Conservation (phyloP, 495 filamentous ascomycete species). For the Physcia stellaris region DNA sequence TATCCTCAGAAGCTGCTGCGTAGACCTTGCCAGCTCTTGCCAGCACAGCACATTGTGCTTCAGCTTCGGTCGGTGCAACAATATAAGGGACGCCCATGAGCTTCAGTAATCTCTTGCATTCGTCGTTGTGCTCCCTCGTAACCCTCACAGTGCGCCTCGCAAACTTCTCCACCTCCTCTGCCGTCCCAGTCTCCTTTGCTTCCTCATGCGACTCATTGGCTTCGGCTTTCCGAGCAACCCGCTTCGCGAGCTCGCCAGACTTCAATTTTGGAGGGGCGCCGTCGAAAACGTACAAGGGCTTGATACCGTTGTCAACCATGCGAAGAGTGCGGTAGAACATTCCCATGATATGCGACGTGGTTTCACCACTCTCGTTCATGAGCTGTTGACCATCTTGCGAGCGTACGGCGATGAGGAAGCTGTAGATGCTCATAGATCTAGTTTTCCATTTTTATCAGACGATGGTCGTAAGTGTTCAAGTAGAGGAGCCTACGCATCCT, state of each 20-base stretch:
- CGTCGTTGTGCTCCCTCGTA: constrained; percentile 89
- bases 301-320: constrained; percentile 97
- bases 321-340: constrained; percentile 98
- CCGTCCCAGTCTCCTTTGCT: constrained; percentile 92
- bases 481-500: constrained; percentile 68
- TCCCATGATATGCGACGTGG: constrained; percentile 95
- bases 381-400: constrained; percentile 94
- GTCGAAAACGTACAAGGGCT: constrained; percentile 95
- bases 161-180: constrained; percentile 96
- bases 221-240: constrained; percentile 79
- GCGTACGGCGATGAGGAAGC: constrained; percentile 92
- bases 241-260: constrained; percentile 87
- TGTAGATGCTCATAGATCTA: constrained; percentile 98
- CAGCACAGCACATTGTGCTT: constrained; percentile 88
- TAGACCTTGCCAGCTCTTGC: constrained; percentile 91
- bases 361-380: constrained; percentile 85
- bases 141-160: constrained; percentile 86
- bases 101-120: constrained; percentile 79
- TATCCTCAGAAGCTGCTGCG: constrained; percentile 92
- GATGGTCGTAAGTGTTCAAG: not conserved
- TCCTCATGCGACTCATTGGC: constrained; percentile 81
- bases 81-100: constrained; percentile 96
- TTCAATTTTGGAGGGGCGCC: constrained; percentile 94
- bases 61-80: constrained; percentile 88
- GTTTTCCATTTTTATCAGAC: constrained; percentile 10